phyloP scores from a whole-genome alignment of 2,329 filamentous ascomycete species.

The Nothopassalora personata region DNA sequence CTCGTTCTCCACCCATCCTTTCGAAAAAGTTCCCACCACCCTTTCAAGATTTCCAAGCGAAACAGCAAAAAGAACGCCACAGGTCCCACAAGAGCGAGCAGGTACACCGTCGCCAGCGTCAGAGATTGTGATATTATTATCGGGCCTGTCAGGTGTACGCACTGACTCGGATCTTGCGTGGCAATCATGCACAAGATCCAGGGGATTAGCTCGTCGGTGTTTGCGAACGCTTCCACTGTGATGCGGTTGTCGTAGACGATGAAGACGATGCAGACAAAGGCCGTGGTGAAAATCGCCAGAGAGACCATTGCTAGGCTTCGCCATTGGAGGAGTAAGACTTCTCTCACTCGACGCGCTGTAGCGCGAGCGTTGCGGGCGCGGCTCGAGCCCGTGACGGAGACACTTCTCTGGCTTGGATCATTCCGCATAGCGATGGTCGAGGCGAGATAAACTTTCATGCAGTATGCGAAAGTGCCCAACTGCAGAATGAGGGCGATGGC shows the following conservation, averaged over 20 bases:
- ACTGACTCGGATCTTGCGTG: conserved; percentile 18
- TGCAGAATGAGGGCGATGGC: conserved; percentile 32
- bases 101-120: conserved; percentile 22
- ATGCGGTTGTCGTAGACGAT: conserved; percentile 21
- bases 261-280: conserved; percentile 24
- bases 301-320: conserved; percentile 73
- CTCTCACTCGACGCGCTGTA: conserved; percentile 66
- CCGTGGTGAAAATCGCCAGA: conserved; percentile 56
- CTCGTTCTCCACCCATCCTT: background rate
- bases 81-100: conserved; percentile 23
- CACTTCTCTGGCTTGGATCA: conserved; percentile 10
- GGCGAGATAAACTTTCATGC: conserved; percentile 32
- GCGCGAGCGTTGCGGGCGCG: conserved; percentile 47
- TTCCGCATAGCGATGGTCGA: conserved; percentile 19
- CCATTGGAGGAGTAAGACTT: conserved; percentile 79
- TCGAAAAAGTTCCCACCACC: conserved; percentile 17
- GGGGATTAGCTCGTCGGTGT: conserved; percentile 20
- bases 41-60: conserved; percentile 17
- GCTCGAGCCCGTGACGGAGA: conserved; percentile 17
- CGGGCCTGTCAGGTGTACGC: conserved; percentile 14
- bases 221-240: conserved; percentile 17
- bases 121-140: conserved; percentile 20
- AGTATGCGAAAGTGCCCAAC: conserved; percentile 33
- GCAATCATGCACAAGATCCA: conserved; percentile 26
- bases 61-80: conserved; percentile 24